Evolutionary conservation across 306 rosid species (phyloP), one percentile per base, ranked within the genome.

Genomic region (Prunus padus): DNA sequence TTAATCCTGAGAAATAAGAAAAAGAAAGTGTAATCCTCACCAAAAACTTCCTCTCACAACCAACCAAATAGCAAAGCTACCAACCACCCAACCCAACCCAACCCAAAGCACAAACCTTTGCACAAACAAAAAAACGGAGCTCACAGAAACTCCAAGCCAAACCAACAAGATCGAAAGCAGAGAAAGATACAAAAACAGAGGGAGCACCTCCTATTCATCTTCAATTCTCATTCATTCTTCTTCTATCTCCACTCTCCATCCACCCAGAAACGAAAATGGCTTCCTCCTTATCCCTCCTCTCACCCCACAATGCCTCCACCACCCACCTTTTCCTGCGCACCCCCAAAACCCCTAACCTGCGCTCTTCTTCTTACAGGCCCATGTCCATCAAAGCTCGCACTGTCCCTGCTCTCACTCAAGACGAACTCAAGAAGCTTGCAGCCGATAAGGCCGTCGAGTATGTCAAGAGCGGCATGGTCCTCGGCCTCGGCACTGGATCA

Each of bases 401-500:
- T 18, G 86, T 72, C 62, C 85, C 91, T 1, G 64, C 65, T 15
- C 93, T 91, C 82, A 86, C 93, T 57, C 97, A 92, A 73, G 97
- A 92, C 69, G 92, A 89, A 37, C 97, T 92, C 68, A 92, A 92
- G 59, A 89, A 76, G 44, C 87, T 92, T 76, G 97, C 97, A 73
- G 96, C 97, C 76, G 96, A 89, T 64, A 89, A 89, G 20, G 97
- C 97, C 80, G 96, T 92, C 30, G 97, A 88, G 14, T 85, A 84
- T 64, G 96, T 92, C 67, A 90, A 88, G 59, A 67, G 80, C 78
- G 96, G 97, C 66, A 92, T 92, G 97, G 91, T 92, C 79, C 90
- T 92, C 37, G 97, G 97, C 60, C 97, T 92, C 63, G 97, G 97
- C 30, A 92, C 96, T 22, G 96, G 97, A 70, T 92, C 96, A 82